Evolutionary conservation across 441 rosid species (phyloP).

Genomic region (Mallotus japonicus): DNA sequence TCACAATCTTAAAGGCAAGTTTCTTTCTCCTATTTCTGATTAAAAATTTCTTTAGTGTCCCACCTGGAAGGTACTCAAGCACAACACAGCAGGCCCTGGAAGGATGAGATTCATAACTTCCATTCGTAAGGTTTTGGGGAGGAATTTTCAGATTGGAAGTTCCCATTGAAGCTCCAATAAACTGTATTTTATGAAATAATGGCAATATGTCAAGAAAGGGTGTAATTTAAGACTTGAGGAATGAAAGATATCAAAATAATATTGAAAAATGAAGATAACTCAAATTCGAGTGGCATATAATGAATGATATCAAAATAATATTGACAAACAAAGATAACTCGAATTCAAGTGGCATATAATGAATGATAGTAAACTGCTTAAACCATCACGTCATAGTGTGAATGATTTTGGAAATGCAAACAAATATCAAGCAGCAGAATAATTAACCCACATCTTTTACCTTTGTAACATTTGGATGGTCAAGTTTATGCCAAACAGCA

Average conservation of each 20-base stretch:
- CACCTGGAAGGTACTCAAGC: constrained; percentile 76
- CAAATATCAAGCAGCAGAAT: not conserved
- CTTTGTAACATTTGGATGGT: constrained; percentile 84
- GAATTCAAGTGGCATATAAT: not conserved
- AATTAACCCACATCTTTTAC: constrained; percentile 27
- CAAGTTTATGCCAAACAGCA: constrained; percentile 92
- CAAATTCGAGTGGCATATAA: not conserved
- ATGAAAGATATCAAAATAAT: not conserved
- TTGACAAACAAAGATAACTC: not conserved
- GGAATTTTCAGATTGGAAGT: constrained; percentile 74
- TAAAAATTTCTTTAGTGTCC: constrained; percentile 68
- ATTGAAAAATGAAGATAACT: not conserved
- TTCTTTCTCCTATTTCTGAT: constrained; percentile 66
- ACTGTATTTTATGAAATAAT: constrained; percentile 32
- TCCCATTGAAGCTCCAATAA: constrained; percentile 87
- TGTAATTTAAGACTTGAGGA: not conserved
- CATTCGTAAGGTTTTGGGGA: constrained; percentile 30
- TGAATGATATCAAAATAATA: not conserved
- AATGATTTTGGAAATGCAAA: not conserved
- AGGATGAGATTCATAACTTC: constrained; percentile 40
- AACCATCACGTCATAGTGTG: constrained; percentile 1
- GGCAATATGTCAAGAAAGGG: constrained; percentile 4
- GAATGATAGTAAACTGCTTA: not conserved
- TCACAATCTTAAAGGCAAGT: constrained; percentile 66
- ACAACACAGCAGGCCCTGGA: constrained; percentile 78